Base-by-base conservation (phyloP, 768 basidiomycete genomes). In the Phylloporus arenicola region DNA sequence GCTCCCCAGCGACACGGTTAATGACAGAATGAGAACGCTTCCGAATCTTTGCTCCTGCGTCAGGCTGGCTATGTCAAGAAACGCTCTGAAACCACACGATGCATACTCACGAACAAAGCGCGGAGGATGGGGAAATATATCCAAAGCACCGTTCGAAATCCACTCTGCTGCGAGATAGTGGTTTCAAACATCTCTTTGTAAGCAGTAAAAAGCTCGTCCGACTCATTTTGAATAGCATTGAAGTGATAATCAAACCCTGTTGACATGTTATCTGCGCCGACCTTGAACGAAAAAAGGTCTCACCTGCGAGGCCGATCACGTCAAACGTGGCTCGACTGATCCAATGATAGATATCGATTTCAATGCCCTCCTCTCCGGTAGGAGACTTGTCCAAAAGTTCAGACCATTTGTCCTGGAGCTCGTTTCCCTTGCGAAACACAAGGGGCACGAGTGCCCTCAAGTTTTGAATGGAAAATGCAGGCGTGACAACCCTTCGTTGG, bases 221-320 rank as follows among this genome's bases (percentile, higher is more conserved):
- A 74, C 60, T 88, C 84, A 40, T 88, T 77, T 41, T 86, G 76
- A 31, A 95, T 84, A 1, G 92, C 83, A 53, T 88, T 82, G 71
- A 96, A 92, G 50, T 84, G 74, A 59, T 94, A 94, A 55, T 84
- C 88, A 61, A 94, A 95, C 2, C 86, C 89, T 90, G 45, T 6
- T 41, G 11, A 47, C 30, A 50, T 27, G 29, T 5, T 14, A 27
- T 43, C 29, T 13, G n/a, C 33, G 25, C 13, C 56, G 25, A 48
- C 11, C 39, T n/a, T n/a, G n/a, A 25, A 25, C 22, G 33, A 34
- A 13, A 25, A 35, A 41, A 50, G 20, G n/a, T 30, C 72, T 41
- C 48, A 88, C 88, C 88, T 37, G 92, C 88, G n/a, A 89, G 65
- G 1, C 92, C 93, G 57, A 96, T 92, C 39, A 94, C 84, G 64